These are phyloP conservation scores for Tagetes patula DNA, from an alignment of 129 eudicot genomes.

Conservation along the genomic window DNA sequence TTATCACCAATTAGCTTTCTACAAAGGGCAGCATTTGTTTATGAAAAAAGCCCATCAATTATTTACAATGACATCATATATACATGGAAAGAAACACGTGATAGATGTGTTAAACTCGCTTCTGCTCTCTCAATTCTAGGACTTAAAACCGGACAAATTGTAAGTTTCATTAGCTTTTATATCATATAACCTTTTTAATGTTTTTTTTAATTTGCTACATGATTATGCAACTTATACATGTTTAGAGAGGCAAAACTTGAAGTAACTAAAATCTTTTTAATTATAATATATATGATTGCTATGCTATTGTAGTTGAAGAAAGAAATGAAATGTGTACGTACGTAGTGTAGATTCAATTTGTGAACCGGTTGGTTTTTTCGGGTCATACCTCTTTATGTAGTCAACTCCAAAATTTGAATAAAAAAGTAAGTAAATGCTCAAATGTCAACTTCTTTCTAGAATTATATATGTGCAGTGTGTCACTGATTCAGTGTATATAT, in stretches of 20 bases:
- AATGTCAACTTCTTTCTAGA: conserved; percentile 5
- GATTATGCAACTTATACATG: neutral
- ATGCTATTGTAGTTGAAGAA: neutral
- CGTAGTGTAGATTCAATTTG: too few species aligned
- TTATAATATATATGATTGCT: neutral
- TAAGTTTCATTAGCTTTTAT: conserved; percentile 32
- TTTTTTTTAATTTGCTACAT: neutral
- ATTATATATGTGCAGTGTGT: neutral
- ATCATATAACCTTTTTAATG: neutral
- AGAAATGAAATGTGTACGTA: neutral
- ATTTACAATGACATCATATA: conserved; percentile 32
- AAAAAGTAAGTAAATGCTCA: neutral
- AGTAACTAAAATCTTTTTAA: neutral
- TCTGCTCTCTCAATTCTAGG: conserved; percentile 44
- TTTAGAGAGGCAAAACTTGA: neutral
- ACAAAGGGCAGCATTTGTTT: conserved; percentile 52
- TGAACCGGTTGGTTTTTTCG: too few species aligned
- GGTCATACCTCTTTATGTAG: neutral
- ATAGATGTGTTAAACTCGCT: conserved; percentile 54
- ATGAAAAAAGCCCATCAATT: conserved; percentile 36
- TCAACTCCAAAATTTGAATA: neutral
- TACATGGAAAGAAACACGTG: conserved; percentile 48
- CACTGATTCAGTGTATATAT: too few species aligned
- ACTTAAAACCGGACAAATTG: conserved; percentile 30
- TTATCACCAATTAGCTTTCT: conserved; percentile 57